These are phyloP conservation scores for Roridomyces roridus DNA, from an alignment of 768 basidiomycete species.

Conservation along the genomic window DNA sequence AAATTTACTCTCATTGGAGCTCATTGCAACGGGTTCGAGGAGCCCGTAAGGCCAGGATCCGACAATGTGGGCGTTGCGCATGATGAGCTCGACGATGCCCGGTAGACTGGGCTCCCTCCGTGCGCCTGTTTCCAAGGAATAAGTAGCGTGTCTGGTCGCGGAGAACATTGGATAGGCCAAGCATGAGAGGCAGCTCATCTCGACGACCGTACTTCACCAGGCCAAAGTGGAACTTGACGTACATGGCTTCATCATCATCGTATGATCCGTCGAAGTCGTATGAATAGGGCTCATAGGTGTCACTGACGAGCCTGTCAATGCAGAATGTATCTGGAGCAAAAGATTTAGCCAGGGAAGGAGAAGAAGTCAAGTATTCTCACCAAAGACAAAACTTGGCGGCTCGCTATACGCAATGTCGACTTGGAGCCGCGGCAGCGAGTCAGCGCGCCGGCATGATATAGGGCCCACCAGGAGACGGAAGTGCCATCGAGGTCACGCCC, in stretches of 20 bases:
- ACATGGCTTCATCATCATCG: background rate
- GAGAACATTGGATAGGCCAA: background rate
- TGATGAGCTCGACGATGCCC: conserved; percentile 13
- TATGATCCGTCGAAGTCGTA: no score
- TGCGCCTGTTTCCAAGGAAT: background rate
- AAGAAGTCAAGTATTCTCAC: no score
- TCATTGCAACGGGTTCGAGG: background rate
- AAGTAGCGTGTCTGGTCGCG: background rate
- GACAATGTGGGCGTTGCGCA: background rate
- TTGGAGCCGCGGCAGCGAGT: background rate
- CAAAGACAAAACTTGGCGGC: conserved; percentile 2
- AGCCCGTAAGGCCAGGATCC: background rate
- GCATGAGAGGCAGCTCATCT: background rate
- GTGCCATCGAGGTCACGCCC: background rate
- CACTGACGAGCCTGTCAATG: background rate
- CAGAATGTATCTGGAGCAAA: conserved; percentile 7
- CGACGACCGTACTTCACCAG: background rate
- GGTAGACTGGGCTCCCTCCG: conserved; percentile 8
- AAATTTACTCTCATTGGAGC: background rate
- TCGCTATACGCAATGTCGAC: conserved; percentile 1
- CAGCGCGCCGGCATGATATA: no score
- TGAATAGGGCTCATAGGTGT: background rate
- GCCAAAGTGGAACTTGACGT: background rate
- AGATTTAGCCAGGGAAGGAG: background rate
- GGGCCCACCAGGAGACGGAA: conserved; percentile 8